These are phyloP conservation scores for Plasmodium malariae DNA, from an alignment of 169 alveolate genomes.

Conservation along the genomic window DNA sequence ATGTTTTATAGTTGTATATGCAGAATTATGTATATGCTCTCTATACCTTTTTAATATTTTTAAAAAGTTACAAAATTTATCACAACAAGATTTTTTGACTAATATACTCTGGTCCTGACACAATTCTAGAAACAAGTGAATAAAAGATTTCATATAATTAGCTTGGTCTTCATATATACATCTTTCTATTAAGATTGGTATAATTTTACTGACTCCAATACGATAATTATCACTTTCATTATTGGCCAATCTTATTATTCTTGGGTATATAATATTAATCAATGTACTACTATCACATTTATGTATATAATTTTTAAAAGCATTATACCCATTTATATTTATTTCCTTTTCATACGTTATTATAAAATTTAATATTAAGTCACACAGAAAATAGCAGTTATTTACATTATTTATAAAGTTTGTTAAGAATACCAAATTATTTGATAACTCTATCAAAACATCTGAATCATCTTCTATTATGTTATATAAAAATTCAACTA, in stretches of 20 bases:
- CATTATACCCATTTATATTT: conserved; percentile 49
- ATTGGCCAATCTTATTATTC: conserved; percentile 22
- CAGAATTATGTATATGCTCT: neutral
- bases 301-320: conserved; percentile 53
- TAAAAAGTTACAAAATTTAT: conserved; percentile 44
- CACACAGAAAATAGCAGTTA: conserved; percentile 39
- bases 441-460: conserved; percentile 60
- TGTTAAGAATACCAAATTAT: conserved; percentile 42
- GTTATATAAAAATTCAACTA: conserved; percentile 70
- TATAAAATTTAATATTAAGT: conserved; percentile 52
- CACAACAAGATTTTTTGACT: conserved; percentile 77
- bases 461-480: conserved; percentile 72
- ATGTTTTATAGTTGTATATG: neutral
- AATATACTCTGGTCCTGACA: conserved; percentile 73
- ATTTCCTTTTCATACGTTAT: conserved; percentile 67
- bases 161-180: conserved; percentile 53
- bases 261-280: conserved; percentile 43
- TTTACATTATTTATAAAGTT: conserved; percentile 47
- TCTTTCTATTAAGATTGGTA: conserved; percentile 58
- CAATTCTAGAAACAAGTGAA: conserved; percentile 39
- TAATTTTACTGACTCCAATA: conserved; percentile 68
- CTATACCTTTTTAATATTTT: conserved; percentile 35
- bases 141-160: conserved; percentile 16
- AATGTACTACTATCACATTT: conserved; percentile 52
- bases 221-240: conserved; percentile 77